Evolutionary conservation across 495 filamentous ascomycete genomes (phyloP).

Genomic region (Hypoxylon subgilvum): DNA sequence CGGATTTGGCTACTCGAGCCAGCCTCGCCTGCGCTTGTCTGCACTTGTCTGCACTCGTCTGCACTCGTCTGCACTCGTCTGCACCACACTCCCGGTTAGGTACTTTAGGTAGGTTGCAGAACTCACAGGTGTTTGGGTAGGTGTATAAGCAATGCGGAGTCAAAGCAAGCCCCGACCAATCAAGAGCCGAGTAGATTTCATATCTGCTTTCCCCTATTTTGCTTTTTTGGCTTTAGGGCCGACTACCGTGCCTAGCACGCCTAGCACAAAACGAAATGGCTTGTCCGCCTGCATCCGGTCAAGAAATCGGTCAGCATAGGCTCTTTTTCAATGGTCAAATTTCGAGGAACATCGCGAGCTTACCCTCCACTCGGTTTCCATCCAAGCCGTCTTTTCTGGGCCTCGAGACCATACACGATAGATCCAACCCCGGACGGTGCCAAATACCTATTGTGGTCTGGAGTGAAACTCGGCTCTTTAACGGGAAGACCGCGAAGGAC

Average conservation of each 20-base stretch:
- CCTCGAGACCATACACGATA: constrained; percentile 13
- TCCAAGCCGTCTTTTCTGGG: constrained; percentile 21
- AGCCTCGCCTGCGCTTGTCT: constrained; percentile 11
- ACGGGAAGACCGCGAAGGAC: background rate
- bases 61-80: too few relatives aligned
- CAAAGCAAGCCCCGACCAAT: constrained; percentile 21
- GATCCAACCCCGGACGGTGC: constrained; percentile 10
- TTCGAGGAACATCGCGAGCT: constrained; percentile 12
- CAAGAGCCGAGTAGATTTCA: constrained; percentile 22
- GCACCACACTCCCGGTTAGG: background rate
- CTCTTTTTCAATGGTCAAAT: constrained; percentile 19
- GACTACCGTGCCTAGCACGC: too few relatives aligned
- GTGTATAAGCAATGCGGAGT: constrained; percentile 33
- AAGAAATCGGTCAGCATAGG: constrained; percentile 28
- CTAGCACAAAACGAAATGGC: constrained; percentile 19
- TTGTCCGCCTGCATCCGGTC: constrained; percentile 30
- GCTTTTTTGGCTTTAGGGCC: constrained; percentile 30
- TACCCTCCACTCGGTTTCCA: constrained; percentile 18
- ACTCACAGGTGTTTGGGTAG: constrained; percentile 12
- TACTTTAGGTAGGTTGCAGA: constrained; percentile 10
- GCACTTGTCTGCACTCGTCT: too few relatives aligned
- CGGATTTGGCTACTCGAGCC: constrained; percentile 2
- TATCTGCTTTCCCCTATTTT: constrained; percentile 24
- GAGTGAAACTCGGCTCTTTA: constrained; percentile 6
- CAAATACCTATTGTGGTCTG: constrained; percentile 12